These are phyloP conservation scores for Yamadazyma olivae DNA, from an alignment of 805 yeast species.

Conservation along the genomic window DNA sequence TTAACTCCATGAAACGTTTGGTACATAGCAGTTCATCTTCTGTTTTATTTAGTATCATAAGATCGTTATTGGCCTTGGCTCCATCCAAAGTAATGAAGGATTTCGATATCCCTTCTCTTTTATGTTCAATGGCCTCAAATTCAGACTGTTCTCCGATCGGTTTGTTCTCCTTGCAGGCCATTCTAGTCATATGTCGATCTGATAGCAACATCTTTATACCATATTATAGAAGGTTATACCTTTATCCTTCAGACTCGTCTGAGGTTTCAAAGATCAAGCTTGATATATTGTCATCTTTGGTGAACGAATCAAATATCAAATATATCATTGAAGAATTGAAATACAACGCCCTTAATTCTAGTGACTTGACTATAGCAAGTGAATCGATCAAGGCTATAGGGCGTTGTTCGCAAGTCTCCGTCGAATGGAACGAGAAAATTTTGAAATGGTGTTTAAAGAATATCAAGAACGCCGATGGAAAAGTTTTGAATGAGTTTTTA, in stretches of 20 bases:
- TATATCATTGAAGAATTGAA: conserved; percentile 60
- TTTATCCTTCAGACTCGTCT: conserved; percentile 52
- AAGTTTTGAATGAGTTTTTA: conserved; percentile 59
- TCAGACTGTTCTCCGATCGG: conserved; percentile 17
- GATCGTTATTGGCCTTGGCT: conserved; percentile 55
- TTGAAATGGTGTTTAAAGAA: conserved; percentile 63
- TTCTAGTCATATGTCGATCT: conserved; percentile 35
- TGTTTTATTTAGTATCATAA: conserved; percentile 59
- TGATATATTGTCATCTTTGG: conserved; percentile 56
- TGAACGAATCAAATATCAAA: conserved; percentile 50
- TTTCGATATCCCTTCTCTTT: conserved; percentile 46
- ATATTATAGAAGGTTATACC: conserved; percentile 47
- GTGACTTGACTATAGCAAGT: conserved; percentile 20
- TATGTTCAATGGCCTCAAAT: conserved; percentile 43
- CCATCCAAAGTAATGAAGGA: conserved; percentile 52
- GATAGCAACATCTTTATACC: conserved; percentile 26
- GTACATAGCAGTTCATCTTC: conserved; percentile 52
- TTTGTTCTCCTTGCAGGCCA: conserved; percentile 43
- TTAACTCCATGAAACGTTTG: conserved; percentile 45
- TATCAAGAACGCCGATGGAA: conserved; percentile 31
- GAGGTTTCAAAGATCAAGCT: conserved; percentile 53
- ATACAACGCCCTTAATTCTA: conserved; percentile 35
- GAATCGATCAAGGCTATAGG: conserved; percentile 64
- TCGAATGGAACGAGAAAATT: conserved; percentile 50
- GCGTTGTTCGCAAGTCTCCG: conserved; percentile 48